Evolutionary conservation across 345 rosid genomes (phyloP).

Genomic region (Citrus unshiu): DNA sequence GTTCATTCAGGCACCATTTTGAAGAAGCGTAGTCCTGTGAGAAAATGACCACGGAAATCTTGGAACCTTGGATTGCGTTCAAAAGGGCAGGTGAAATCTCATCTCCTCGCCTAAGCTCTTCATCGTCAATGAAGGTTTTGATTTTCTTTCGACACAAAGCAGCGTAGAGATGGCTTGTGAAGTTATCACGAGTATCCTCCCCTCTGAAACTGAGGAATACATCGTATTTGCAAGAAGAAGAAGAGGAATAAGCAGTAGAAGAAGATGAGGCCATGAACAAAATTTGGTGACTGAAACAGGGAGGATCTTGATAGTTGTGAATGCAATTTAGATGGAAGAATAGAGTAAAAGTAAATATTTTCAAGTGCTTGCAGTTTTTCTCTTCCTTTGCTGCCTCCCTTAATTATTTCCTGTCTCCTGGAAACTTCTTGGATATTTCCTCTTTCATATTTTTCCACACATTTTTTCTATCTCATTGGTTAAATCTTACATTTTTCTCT

Average conservation of each 20-base stretch:
- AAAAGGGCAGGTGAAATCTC: too few relatives aligned
- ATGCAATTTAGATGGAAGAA: too few relatives aligned
- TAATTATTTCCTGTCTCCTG: too few relatives aligned
- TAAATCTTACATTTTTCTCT: too few relatives aligned
- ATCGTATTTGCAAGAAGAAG: not conserved
- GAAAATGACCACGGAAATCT: not conserved
- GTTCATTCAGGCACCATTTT: not conserved
- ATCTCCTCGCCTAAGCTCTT: not conserved
- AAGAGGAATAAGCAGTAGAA: not conserved
- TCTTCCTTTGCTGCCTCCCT: too few relatives aligned
- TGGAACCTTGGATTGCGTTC: too few relatives aligned
- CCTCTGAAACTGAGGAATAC: conserved; percentile 10
- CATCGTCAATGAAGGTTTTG: not conserved
- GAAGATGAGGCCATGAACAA: not conserved
- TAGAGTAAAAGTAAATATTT: too few relatives aligned
- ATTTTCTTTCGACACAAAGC: conserved; percentile 1
- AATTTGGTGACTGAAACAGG: not conserved
- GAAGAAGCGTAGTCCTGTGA: not conserved
- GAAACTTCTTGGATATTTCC: too few relatives aligned
- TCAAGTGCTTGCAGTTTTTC: too few relatives aligned
- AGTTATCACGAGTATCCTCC: not conserved
- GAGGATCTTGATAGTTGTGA: too few relatives aligned
- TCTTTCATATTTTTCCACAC: too few relatives aligned
- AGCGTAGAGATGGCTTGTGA: conserved; percentile 2
- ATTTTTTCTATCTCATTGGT: too few relatives aligned